Conservation (phyloP, 2,329 filamentous ascomycete species). For the Cercospora beticola region DNA sequence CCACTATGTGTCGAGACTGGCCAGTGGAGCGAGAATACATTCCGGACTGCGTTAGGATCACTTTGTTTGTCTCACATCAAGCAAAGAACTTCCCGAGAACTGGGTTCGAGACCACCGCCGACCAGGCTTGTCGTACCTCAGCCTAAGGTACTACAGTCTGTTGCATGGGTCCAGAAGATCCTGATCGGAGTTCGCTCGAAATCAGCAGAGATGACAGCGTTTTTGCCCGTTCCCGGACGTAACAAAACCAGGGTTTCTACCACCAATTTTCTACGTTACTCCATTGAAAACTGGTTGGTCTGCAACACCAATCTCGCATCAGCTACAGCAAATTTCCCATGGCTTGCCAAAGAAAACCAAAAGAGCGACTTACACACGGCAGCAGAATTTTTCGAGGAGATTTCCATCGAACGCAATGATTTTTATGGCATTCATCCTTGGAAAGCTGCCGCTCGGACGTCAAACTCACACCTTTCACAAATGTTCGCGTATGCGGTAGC, state of each 20-base stretch:
- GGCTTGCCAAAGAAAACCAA: neutral
- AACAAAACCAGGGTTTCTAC: neutral
- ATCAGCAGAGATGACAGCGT: neutral
- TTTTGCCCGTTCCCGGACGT: neutral
- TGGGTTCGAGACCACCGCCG: neutral
- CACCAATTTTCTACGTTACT: neutral
- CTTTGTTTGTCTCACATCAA: neutral
- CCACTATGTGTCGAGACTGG: neutral
- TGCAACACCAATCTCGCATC: neutral
- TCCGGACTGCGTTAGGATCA: neutral
- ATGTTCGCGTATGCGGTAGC: neutral
- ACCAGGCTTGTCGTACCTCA: neutral
- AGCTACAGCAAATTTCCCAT: neutral
- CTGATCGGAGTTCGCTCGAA: neutral
- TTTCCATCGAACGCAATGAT: neutral
- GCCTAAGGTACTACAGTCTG: neutral
- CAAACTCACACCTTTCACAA: neutral
- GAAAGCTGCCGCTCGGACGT: neutral
- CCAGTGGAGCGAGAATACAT: neutral
- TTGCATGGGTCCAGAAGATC: neutral
- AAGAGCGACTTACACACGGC: neutral
- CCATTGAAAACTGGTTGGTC: neutral
- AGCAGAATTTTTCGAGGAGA: neutral
- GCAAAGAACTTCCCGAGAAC: neutral
- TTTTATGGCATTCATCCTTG: neutral